Base-by-base conservation (phyloP, 1,284 basidiomycete genomes). In the Trichosporon faecale region DNA sequence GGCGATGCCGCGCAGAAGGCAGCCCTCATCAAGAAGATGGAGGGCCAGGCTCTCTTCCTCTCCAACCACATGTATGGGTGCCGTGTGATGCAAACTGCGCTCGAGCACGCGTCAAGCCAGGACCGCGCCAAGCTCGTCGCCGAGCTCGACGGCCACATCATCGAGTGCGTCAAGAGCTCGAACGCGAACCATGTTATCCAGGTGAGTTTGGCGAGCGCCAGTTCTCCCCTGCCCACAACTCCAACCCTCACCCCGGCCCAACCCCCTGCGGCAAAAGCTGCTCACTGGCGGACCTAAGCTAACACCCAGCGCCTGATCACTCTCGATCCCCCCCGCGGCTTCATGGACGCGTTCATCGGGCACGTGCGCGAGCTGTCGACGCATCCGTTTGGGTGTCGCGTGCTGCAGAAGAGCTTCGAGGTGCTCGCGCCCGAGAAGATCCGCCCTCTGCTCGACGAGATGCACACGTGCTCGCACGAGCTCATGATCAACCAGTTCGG, bases 31-130 rank as follows among this genome's bases (percentile, higher is more conserved):
- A 87, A 85, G 67, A 87, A 89, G 52, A 92, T 99, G 88, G 90
- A 94, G 78, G 90, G 90, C 0, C 90, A 92, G 76, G 87, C 96
- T 37, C 84, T 95, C 3, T 84, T 87, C 11, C 85, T 99, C 61
- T 92, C 94, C 2, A 85, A 93, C 69, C 93, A 98, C 79, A 95
- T 97, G 88, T 99, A 99, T 82, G 96, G 96, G 6, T 99, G 96
- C 81, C 64, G 81, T 49, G 77, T 82, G 18, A 78, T 82, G 71
- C 81, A 82, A 68, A 82, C 95, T 91, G 93, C 93, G n/a, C 86
- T 97, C 44, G 94, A 98, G 78, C 89, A 88, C 77, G 86, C 95
- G 68, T 85, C 89, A 12, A 88, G 89, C 11, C 91, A 93, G 57
- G 91, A 94, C 77, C 92, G 95, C 82, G 86, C 85, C 18, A 76